Conservation (phyloP, 2,329 filamentous ascomycete genomes). For the Epichloe sibirici region DNA sequence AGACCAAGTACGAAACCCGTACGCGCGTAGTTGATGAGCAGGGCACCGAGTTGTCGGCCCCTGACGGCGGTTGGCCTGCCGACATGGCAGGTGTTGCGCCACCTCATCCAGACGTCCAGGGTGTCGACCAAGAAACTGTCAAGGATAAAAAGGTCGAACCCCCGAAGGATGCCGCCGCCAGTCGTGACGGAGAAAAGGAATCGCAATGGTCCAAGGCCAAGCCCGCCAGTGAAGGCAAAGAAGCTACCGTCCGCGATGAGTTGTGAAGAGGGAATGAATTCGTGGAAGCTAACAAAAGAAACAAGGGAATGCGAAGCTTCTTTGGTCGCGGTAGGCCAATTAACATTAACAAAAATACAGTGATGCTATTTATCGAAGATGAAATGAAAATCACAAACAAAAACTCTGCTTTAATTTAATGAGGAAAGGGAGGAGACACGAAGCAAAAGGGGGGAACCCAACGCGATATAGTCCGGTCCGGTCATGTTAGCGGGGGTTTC, state of each 20-base stretch:
- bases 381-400: too few species aligned
- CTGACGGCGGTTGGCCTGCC: slow-evolving; percentile 27
- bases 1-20: slow-evolving; percentile 91
- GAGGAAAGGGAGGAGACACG: too few species aligned
- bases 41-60: slow-evolving; percentile 59
- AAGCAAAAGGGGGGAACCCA: too few species aligned
- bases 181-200: slow-evolving; percentile 48
- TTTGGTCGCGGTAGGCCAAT: background rate
- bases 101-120: slow-evolving; percentile 49
- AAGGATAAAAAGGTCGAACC: slow-evolving; percentile 26
- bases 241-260: slow-evolving; percentile 36
- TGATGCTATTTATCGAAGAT: background rate
- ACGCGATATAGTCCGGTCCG: too few species aligned
- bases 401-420: too few species aligned
- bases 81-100: slow-evolving; percentile 36
- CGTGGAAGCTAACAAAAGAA: background rate
- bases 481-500: too few species aligned
- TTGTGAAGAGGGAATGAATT: slow-evolving; percentile 14
- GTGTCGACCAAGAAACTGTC: slow-evolving; percentile 46
- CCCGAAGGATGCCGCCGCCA: slow-evolving; percentile 31
- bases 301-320: background rate
- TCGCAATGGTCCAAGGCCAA: slow-evolving; percentile 43
- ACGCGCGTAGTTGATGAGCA: slow-evolving; percentile 70
- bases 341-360: background rate
- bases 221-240: slow-evolving; percentile 51